These are phyloP conservation scores for Psilocybe subaeruginosa DNA, from an alignment of 768 basidiomycete genomes.

Conservation along the genomic window DNA sequence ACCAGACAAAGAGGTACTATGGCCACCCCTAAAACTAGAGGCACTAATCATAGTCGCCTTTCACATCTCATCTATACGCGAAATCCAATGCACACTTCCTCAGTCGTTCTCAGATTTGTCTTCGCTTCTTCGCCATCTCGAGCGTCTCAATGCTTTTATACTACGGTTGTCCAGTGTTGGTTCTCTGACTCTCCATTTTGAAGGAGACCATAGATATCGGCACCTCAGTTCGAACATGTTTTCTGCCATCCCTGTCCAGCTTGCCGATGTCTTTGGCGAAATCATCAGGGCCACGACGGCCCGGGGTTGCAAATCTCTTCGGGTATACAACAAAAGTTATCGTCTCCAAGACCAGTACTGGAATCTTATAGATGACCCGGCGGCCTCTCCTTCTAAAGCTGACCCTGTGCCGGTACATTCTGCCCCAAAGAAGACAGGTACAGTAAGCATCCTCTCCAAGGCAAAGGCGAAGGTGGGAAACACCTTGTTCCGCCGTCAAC, in stretches of 20 bases:
- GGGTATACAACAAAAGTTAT: slow-evolving; percentile 9
- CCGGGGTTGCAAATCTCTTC: slow-evolving; percentile 1
- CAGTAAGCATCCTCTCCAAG: not conserved
- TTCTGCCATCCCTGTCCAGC: slow-evolving; percentile 1
- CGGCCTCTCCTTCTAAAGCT: not conserved
- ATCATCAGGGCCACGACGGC: not conserved
- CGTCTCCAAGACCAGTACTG: slow-evolving; percentile 3
- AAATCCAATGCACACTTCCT: slow-evolving; percentile 7
- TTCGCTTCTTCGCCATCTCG: slow-evolving; percentile 1
- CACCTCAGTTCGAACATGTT: slow-evolving; percentile 2
- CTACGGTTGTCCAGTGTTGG: not conserved
- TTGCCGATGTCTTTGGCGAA: slow-evolving; percentile 1
- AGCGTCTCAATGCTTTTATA: not conserved
- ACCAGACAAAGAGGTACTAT: not conserved
- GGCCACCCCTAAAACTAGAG: not conserved
- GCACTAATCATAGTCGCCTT: slow-evolving; percentile 9
- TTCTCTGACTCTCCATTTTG: slow-evolving; percentile 2
- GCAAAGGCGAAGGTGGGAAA: not conserved
- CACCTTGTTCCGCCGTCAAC: not conserved
- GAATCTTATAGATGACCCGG: not conserved
- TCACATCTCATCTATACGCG: not conserved
- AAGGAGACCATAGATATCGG: slow-evolving; percentile 2
- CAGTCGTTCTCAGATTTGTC: slow-evolving; percentile 6
- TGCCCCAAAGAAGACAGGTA: not conserved
- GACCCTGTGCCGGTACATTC: not conserved